Base-by-base conservation (phyloP, 306 rosid species). In the Geum urbanum region DNA sequence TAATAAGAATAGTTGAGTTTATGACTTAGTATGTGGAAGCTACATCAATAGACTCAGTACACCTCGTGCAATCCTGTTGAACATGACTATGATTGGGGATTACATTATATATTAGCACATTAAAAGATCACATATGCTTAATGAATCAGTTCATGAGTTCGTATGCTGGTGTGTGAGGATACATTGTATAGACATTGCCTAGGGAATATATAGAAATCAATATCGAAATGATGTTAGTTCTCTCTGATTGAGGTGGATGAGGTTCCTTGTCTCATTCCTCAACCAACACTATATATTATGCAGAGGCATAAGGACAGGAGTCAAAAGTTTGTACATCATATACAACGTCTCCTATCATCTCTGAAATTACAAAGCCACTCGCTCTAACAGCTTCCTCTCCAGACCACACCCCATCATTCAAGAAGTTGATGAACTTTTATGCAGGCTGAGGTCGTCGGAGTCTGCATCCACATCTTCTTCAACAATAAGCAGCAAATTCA, bases 341-440 rank as follows among this genome's bases (percentile, higher is more conserved):
- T 18, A n/a, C 35, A 49, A 67, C 11, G 46, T 35, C 6, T 9
- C 49, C 59, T 49, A 15, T 27, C 41, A 14, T 12, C 58, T 35
- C 24, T 9, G 20, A 69, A 53, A 13, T 15, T 40, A 40, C 40
- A 52, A 51, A 22, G 37, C 43, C 12, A 40, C 57, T 44, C 88
- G 85, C 44, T 81, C 84, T 2, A 76, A 78, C 74, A 84, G 85
- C 78, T 75, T 78, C 48, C 88, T 85, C 2, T 71, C 81, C 0
- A 81, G 74, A 54, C 72, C 82, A 20, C 83, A 84, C 66, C 84
- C 86, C 3, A 22, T 78, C 43, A 14, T 78, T 56, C 43, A 51
- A 9, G 71, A 75, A 51, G 63, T 78, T 50, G 75, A 84, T 8
- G 78, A 76, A 71, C 72, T 78, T 18, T 70, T 84, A 64, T 64